Base-by-base conservation (phyloP, 257 asterid genomes). In the Fraxinus anomala region DNA sequence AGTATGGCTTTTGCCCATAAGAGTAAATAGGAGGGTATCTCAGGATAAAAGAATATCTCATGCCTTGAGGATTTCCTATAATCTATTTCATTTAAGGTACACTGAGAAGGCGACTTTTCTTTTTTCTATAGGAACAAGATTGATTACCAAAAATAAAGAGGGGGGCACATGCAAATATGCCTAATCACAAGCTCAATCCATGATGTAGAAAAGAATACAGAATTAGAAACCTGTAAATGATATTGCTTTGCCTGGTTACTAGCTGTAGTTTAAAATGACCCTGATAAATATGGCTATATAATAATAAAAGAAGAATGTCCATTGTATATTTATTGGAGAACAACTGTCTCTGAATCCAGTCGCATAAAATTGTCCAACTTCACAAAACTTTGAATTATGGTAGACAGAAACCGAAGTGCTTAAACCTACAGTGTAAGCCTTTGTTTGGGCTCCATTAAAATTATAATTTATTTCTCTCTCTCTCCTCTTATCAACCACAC, bases 41-140 rank as follows among this genome's bases (percentile, higher is more conserved):
- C 72, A 12, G 24, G 72, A 68, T 68, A 31, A 68, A 68, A 37
- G 47, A 68, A 17, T 68, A 16, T 10, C 3, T 33, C 73, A 33
- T n/a, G 66, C 73, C 73, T 68, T 14, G 19, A 68, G 66, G 2
- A 56, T 56, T 54, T 56, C 66, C 66, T 56, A 56, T 56, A 16
- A 47, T 14, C 21, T 14, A 47, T 47, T 6, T 56, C 26, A n/a
- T 56, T 56, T 56, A n/a, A 56, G 10, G 66, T 6, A 56, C 13
- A 56, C 11, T 5, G 24, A 17, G 65, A 54, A 19, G n/a, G 66
- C n/a, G 66, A 56, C 24, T 56, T 19, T 56, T 19, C 66, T 56
- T 5, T 11, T 56, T 5, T 19, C 66, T 6, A 2, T 17, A 6
- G 12, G 66, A 56, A 56, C 3, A 7, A n/a, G 28, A 56, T n/a